Evolutionary conservation across 495 filamentous ascomycete genomes (phyloP), one percentile per base, ranked within the genome.

Genomic region (Aspergillus wentii): DNA sequence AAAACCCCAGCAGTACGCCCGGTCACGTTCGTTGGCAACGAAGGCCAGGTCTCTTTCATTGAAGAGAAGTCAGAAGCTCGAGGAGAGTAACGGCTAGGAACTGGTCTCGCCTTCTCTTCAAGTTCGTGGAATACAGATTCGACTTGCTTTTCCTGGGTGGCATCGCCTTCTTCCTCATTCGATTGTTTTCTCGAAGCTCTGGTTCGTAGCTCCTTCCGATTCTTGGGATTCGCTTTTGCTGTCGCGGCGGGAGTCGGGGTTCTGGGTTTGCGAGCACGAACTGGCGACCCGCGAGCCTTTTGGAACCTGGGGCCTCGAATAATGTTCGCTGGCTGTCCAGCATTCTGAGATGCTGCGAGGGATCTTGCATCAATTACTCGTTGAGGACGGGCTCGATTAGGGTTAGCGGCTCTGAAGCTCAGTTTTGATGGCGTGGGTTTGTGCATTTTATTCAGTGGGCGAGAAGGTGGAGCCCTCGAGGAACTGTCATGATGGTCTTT

Each of bases 11-110:
- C 59, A 3, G 52, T 53, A 11, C 44, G 48, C 1, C 50, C 54
- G n/a, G 54, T 51, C 3, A 31, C 22, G 25, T 55, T 52, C 0
- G 54, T 59, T 5, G 68, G 66, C 7, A 72, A 40, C 27, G 63
- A 57, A 27, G 68, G 68, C 68, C 66, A 71, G 0, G 64, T 71
- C 28, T 64, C 52, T 31, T 50, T 54, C 33, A 71, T 32, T 21
- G 48, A 49, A 15, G 51, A 44, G 27, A 57, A 46, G 38, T 51
- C 44, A 31, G 60, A 54, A 0, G 51, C 34, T 18, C 44, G 42
- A 6, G 68, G 68, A 15, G 51, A 46, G 27, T 71, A 71, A 19
- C 57, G 62, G 32, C 57, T 43, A 8, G 62, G 51, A 4, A 33
- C 40, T 4, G 61, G 61, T 7, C 52, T 62, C 5, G 38, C 35